Conservation (phyloP, 1,284 basidiomycete genomes). For the Psilocybe mexicana region DNA sequence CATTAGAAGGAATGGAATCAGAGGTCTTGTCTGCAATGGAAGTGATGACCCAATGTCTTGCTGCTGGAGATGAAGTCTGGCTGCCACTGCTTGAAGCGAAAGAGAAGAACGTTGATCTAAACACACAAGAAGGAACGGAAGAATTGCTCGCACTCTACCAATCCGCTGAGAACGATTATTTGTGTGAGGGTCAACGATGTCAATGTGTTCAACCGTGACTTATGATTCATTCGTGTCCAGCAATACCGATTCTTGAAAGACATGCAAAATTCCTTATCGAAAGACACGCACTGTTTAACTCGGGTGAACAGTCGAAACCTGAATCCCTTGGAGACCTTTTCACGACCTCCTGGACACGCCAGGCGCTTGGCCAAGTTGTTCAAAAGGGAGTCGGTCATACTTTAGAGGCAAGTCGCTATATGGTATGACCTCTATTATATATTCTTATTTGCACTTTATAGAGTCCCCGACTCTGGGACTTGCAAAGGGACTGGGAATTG, state of each 20-base stretch:
- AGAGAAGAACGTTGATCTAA: conserved; percentile 45
- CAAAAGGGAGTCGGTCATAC: conserved; percentile 62
- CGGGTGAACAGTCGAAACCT: conserved; percentile 42
- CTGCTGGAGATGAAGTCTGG: conserved; percentile 71
- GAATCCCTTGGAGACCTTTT: conserved; percentile 54
- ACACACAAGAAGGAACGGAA: conserved; percentile 49
- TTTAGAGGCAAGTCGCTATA: conserved; percentile 46
- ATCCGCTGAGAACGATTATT: conserved; percentile 76
- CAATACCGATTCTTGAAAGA: conserved; percentile 67
- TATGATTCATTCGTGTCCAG: conserved; percentile 38
- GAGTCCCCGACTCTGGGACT: conserved; percentile 75
- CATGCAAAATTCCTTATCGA: conserved; percentile 72
- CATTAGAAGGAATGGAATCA: conserved; percentile 53
- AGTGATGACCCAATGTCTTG: conserved; percentile 62
- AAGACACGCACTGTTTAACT: conserved; percentile 48
- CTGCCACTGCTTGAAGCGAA: conserved; percentile 59
- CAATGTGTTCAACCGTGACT: background rate
- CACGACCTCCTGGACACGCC: conserved; percentile 60
- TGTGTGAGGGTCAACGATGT: conserved; percentile 57
- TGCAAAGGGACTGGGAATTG: conserved; percentile 75
- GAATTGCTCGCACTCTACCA: conserved; percentile 66
- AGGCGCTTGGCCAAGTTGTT: conserved; percentile 54
- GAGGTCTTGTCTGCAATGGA: conserved; percentile 63
- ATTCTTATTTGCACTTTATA: conserved; percentile 30
- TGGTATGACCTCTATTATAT: background rate